These are phyloP conservation scores for Flaveria trinervia DNA, from an alignment of 129 eudicot genomes.

Conservation along the genomic window DNA sequence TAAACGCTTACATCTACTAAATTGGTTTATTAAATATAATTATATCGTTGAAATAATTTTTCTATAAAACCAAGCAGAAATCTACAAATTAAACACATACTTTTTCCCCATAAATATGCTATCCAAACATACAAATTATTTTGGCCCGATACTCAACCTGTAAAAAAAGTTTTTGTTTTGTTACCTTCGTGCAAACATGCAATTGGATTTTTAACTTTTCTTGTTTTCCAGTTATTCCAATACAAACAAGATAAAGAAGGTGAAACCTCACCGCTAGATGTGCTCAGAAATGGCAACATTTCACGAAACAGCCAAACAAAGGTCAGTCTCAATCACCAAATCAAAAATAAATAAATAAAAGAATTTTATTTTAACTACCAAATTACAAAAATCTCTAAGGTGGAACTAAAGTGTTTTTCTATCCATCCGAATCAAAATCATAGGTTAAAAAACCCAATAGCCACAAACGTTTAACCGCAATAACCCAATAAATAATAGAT, in stretches of 20 bases:
- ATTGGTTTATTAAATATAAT: not conserved
- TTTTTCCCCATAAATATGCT: too few relatives aligned
- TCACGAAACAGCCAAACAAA: constrained; percentile 35
- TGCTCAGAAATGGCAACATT: constrained; percentile 30
- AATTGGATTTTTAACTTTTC: not conserved
- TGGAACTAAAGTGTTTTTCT: too few relatives aligned
- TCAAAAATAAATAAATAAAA: too few relatives aligned
- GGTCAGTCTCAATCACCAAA: constrained; percentile 36
- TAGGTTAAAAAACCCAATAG: too few relatives aligned
- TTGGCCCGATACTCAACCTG: not conserved
- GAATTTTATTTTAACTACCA: too few relatives aligned
- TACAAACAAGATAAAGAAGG: constrained; percentile 48
- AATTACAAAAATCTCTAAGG: too few relatives aligned
- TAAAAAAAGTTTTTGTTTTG: not conserved
- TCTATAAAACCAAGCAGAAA: too few relatives aligned
- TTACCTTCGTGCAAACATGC: not conserved
- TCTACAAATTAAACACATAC: too few relatives aligned
- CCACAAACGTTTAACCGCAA: too few relatives aligned
- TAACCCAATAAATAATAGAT: too few relatives aligned
- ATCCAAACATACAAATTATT: not conserved
- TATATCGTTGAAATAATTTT: not conserved
- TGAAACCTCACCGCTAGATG: constrained; percentile 40
- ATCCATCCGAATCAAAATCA: too few relatives aligned
- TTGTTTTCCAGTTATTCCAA: constrained; percentile 57
- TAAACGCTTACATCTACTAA: not conserved